Evolutionary conservation across 2,329 filamentous ascomycete genomes (phyloP), one percentile per base, ranked within the genome.

Genomic region (Diaporthe batatas): DNA sequence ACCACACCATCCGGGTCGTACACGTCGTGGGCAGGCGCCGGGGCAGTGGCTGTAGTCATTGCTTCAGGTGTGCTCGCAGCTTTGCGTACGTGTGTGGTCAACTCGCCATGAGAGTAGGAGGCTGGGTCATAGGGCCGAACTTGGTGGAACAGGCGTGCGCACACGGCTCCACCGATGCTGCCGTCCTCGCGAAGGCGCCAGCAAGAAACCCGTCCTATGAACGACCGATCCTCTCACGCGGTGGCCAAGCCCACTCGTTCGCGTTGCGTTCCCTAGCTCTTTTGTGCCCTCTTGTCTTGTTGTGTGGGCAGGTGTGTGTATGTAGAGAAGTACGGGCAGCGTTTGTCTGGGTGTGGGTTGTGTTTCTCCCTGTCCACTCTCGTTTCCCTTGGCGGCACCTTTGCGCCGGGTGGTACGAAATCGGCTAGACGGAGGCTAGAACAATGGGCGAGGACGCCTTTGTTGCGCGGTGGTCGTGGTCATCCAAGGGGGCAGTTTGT

Each of bases 1-100:
- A 82, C 75, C 74, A 82, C 82, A 75, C 85, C 85, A 82, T 86
- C 84, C 75, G 84, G 80, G 75, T 86, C 83, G 78, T 83, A 86
- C 68, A 81, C 79, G 68, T 84, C 83, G 78, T 80, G 80, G 76
- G 80, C 78, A 74, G 78, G 76, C 76, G 79, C 78, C 72, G 80
- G 79, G 75, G 77, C 78, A 73, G 82, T 79, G 76, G 80, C 80
- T 78, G 82, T 83, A 80, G 79, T 83, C 83, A 85, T 84, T 77
- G 77, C 81, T 80, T 79, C 76, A 77, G 75, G 72, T 78, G 74
- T 79, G 78, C 73, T 77, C 73, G 74, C 74, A 76, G 74, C 71
- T 78, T 75, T 77, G 77, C 77, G 77, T 77, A 78, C 76, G 74
- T 71, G 70, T 76, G 55, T 72, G 76, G 74, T 79, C 76, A 81